These are phyloP conservation scores for Phragmites australis DNA, from an alignment of 176 grass and related monocot species.

Conservation along the genomic window DNA sequence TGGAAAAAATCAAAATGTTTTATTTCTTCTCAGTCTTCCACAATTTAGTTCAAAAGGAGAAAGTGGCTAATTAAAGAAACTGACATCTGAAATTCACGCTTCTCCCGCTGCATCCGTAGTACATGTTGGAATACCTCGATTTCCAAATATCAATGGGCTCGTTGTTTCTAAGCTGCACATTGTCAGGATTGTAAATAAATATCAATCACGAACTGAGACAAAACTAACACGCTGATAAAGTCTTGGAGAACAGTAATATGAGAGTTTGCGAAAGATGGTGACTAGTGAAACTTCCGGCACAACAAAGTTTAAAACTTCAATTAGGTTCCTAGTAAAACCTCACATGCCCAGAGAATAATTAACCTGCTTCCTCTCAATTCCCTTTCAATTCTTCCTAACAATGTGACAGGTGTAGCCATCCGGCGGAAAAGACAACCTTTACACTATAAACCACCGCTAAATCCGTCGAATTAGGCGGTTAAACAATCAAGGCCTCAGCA, in stretches of 20 bases:
- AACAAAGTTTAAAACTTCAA: not conserved
- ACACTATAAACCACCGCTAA: not conserved
- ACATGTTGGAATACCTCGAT: conserved; percentile 68
- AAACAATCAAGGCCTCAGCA: not conserved
- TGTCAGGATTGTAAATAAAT: not conserved
- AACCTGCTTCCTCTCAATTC: not conserved
- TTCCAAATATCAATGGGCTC: conserved; percentile 81
- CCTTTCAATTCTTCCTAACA: not conserved
- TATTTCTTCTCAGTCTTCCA: not conserved
- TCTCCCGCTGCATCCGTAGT: conserved; percentile 70
- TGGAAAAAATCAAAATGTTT: not conserved
- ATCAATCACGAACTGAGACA: not conserved
- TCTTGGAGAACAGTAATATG: not conserved
- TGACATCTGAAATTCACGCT: conserved; percentile 60
- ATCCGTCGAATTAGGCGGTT: not conserved
- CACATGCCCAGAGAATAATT: not conserved
- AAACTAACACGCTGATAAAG: not conserved
- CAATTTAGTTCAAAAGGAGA: not conserved
- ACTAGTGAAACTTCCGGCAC: not conserved
- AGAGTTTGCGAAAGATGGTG: not conserved
- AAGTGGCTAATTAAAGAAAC: conserved; percentile 16
- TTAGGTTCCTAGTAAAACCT: not conserved
- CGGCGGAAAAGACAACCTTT: not conserved
- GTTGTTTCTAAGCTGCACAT: conserved; percentile 52
- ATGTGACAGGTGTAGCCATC: not conserved